phyloP scores from a whole-genome alignment of 2,329 filamentous ascomycete species.

The Cladosporium velox region DNA sequence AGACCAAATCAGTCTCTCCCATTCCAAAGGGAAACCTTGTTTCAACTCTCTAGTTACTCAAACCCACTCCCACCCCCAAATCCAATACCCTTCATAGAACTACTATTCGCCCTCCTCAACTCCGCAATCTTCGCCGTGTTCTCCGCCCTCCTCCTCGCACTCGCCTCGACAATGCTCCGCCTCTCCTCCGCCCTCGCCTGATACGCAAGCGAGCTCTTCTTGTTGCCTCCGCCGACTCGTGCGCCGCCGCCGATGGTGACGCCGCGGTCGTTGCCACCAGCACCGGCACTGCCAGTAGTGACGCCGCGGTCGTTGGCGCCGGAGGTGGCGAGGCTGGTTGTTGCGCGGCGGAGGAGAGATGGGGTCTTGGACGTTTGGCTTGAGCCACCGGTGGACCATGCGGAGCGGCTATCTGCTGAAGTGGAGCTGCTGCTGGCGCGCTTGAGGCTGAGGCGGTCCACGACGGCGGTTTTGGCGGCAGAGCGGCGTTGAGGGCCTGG shows the following conservation, averaged over 20 bases:
- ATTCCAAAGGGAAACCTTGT: too few species aligned
- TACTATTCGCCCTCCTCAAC: slow-evolving; percentile 42
- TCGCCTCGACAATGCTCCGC: slow-evolving; percentile 51
- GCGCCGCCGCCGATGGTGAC: slow-evolving; percentile 45
- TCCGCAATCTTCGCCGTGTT: slow-evolving; percentile 48
- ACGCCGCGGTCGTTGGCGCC: slow-evolving; percentile 25
- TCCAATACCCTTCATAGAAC: slow-evolving; percentile 39
- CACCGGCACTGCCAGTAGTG: slow-evolving; percentile 7
- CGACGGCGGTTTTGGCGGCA: slow-evolving; percentile 48
- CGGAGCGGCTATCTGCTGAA: slow-evolving; percentile 29
- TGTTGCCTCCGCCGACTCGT: slow-evolving; percentile 51
- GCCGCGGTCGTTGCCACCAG: slow-evolving; percentile 35
- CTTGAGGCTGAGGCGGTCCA: slow-evolving; percentile 74
- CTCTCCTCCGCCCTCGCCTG: slow-evolving; percentile 61
- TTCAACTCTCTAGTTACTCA: slow-evolving; percentile 36
- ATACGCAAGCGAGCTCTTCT: slow-evolving; percentile 62
- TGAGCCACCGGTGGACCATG: slow-evolving; percentile 43
- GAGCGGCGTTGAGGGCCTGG: slow-evolving; percentile 40
- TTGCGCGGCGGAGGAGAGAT: slow-evolving; percentile 70
- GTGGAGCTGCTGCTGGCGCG: slow-evolving; percentile 31
- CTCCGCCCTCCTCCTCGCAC: slow-evolving; percentile 54
- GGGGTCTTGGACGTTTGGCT: slow-evolving; percentile 64
- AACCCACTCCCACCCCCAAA: slow-evolving; percentile 40
- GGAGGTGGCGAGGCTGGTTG: slow-evolving; percentile 49
- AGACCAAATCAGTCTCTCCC: too few species aligned